Percentiles rank a stretch among this genome's conserved stretches.
These are phyloP conservation scores for Scutellaria galericulata DNA, from an alignment of 257 asterid genomes.

Conservation along the genomic window DNA sequence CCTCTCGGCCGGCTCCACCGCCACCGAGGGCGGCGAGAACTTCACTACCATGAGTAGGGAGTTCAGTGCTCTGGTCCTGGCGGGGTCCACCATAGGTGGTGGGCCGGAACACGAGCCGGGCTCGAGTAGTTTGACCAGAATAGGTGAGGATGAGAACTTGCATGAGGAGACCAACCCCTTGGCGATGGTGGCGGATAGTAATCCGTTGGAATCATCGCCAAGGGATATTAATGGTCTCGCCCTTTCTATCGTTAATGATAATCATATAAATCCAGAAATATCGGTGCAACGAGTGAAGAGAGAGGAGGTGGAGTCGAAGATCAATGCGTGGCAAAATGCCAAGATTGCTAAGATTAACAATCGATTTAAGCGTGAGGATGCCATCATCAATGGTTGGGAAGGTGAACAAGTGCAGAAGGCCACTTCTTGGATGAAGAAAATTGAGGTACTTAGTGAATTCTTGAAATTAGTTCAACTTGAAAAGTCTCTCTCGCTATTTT, in stretches of 20 bases:
- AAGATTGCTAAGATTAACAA: slow-evolving; percentile 80
- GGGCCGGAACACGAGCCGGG: slow-evolving; percentile 45
- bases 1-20: slow-evolving; percentile 46
- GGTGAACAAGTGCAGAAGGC: slow-evolving; percentile 88
- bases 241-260: not conserved
- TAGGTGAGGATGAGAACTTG: slow-evolving; percentile 60
- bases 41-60: slow-evolving; percentile 81
- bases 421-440: slow-evolving; percentile 89
- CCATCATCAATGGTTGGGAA: slow-evolving; percentile 77
- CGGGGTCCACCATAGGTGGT: slow-evolving; percentile 60
- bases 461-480: too few relatives aligned
- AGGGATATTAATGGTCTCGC: not conserved
- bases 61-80: slow-evolving; percentile 72
- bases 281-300: slow-evolving; percentile 75
- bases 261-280: slow-evolving; percentile 27
- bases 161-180: slow-evolving; percentile 64
- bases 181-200: slow-evolving; percentile 71
- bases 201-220: slow-evolving; percentile 44
- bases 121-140: slow-evolving; percentile 48
- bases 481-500: too few relatives aligned
- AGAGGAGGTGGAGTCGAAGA: slow-evolving; percentile 91
- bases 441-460: slow-evolving; percentile 62
- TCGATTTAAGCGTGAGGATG: slow-evolving; percentile 90
- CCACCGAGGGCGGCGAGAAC: slow-evolving; percentile 55
- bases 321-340: slow-evolving; percentile 86